A percentile compares a stretch with the other conserved stretches of the same genome.
Evolutionary conservation across 768 basidiomycete species (phyloP).

Genomic region (Tubosaeta brunneosetosa): DNA sequence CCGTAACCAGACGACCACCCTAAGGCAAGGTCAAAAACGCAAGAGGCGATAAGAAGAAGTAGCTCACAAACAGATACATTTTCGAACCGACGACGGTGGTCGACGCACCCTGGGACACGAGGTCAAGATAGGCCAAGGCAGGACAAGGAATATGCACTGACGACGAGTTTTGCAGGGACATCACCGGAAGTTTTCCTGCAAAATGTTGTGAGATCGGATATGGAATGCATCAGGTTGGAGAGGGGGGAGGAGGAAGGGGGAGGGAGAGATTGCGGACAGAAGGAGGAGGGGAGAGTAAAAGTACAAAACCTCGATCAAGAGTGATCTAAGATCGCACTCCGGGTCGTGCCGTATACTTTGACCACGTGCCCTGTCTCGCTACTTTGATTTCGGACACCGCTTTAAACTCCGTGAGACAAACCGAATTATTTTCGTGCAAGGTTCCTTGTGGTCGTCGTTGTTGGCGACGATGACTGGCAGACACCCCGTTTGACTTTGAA

Average conservation of each 20-base stretch:
- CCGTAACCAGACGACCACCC: constrained; percentile 86
- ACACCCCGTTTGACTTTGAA: no score
- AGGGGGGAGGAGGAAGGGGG: constrained; percentile 3
- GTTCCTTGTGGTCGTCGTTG: background rate
- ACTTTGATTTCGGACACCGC: constrained; percentile 11
- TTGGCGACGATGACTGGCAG: background rate
- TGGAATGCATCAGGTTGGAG: constrained; percentile 56
- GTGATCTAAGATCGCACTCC: constrained; percentile 28
- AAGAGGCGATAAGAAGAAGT: background rate
- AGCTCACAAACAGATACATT: constrained; percentile 83
- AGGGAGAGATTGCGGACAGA: constrained; percentile 12
- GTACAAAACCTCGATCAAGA: constrained; percentile 15
- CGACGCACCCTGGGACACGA: constrained; percentile 65
- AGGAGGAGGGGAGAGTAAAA: constrained; percentile 16
- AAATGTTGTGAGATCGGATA: constrained; percentile 86
- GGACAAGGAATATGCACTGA: constrained; percentile 36
- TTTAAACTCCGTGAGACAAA: constrained; percentile 12
- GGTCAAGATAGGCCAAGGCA: background rate
- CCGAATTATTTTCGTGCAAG: background rate
- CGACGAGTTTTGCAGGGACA: constrained; percentile 85
- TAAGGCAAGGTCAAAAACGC: constrained; percentile 22
- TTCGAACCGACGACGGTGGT: constrained; percentile 86
- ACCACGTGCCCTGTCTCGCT: constrained; percentile 15
- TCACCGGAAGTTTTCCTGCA: constrained; percentile 79
- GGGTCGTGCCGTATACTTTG: constrained; percentile 19